phyloP scores from a whole-genome alignment of 140 eudicot species.

The Erigeron philadelphicus region DNA sequence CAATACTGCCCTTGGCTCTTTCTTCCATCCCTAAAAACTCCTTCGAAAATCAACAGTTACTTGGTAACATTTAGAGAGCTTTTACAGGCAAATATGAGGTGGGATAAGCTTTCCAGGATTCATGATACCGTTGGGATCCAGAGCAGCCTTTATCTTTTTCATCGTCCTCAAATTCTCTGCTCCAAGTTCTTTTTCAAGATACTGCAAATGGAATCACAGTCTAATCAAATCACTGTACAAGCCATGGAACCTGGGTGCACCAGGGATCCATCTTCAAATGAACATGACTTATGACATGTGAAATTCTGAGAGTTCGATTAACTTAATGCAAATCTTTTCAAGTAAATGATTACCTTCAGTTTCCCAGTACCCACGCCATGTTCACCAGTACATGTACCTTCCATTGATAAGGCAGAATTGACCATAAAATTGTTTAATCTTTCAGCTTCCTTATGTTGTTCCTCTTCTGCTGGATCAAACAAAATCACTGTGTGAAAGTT shows the following conservation, averaged over 20 bases:
- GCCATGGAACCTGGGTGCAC: too few species aligned
- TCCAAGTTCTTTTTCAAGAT: conserved; percentile 91
- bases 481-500: conserved; percentile 77
- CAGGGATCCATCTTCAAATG: neutral
- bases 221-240: neutral
- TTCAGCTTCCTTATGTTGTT: conserved; percentile 83
- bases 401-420: conserved; percentile 82
- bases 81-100: conserved; percentile 80
- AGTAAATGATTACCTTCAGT: conserved; percentile 57
- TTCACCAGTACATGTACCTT: conserved; percentile 97
- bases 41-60: too few species aligned
- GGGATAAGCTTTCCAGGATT: conserved; percentile 99
- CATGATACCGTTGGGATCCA: conserved; percentile 94
- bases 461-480: conserved; percentile 68
- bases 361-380: conserved; percentile 98
- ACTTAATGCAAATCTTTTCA: neutral
- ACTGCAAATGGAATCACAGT: conserved; percentile 42
- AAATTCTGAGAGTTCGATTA: neutral
- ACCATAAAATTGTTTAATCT: conserved; percentile 80
- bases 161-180: conserved; percentile 71
- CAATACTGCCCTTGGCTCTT: neutral
- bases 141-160: conserved; percentile 74
- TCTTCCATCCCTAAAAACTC: neutral
- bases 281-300: neutral
- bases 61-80: neutral